phyloP scores from a whole-genome alignment of 1,284 basidiomycete genomes.

The Tetrapyrgos nigripes region DNA sequence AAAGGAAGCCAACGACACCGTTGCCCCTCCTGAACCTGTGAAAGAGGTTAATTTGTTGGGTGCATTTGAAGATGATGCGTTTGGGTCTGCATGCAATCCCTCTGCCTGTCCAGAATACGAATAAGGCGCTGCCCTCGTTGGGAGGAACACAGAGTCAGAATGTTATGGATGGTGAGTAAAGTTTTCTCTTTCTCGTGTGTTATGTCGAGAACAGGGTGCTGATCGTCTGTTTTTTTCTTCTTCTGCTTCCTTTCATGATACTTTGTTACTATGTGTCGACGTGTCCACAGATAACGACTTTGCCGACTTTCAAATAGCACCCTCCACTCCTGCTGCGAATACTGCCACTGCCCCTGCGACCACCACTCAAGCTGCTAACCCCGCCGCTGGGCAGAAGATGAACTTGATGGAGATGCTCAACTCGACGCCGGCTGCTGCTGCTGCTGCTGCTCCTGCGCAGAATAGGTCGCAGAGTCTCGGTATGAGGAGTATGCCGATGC shows the following conservation, averaged over 20 bases:
- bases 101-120: conserved; percentile 37
- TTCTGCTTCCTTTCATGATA: too few species aligned
- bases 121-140: conserved; percentile 66
- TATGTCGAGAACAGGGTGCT: too few species aligned
- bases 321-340: conserved; percentile 41
- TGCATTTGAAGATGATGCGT: conserved; percentile 76
- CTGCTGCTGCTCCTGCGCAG: not conserved
- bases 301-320: conserved; percentile 89
- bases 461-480: conserved; percentile 10
- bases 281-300: conserved; percentile 93
- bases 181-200: too few species aligned
- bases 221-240: too few species aligned
- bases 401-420: conserved; percentile 62
- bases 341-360: conserved; percentile 36
- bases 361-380: conserved; percentile 36
- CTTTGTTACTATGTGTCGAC: too few species aligned
- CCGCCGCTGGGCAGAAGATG: conserved; percentile 42
- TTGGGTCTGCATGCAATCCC: conserved; percentile 35
- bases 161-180: conserved; percentile 54
- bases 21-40: conserved; percentile 52
- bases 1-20: conserved; percentile 42
- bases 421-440: conserved; percentile 37
- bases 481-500: conserved; percentile 23
- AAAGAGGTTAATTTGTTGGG: conserved; percentile 76
- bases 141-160: conserved; percentile 19